Base-by-base conservation (phyloP, 345 rosid genomes). In the Linum usitatissimum region DNA sequence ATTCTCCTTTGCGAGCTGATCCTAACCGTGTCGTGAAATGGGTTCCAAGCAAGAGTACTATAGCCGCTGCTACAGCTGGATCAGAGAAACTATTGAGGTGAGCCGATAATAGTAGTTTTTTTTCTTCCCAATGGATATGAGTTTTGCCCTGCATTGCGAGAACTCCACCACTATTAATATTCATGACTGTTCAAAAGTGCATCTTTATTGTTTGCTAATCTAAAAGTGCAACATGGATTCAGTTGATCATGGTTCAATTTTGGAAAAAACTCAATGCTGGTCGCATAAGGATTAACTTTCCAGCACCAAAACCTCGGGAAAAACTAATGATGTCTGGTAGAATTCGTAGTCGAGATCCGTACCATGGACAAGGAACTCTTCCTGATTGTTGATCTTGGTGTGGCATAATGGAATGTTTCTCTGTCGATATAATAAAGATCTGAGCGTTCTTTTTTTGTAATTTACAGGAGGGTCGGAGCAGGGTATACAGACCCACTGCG, bases 1-100 rank as follows among this genome's bases (percentile, higher is more conserved):
- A 90, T 80, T 94, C 99, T 64, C 97, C 97, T 30, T 79, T 90
- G 93, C 78, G 96, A 67, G 76, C 88, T 76, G 86, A 86, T 78
- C 88, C 80, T 15, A 72, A 79, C 75, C 84, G 87, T 49, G 72
- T 78, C 1, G 85, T 94, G 74, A 77, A 82, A 80, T 88, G 81
- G 86, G 72, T 88, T 55, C 95, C 96, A 23, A 87, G 79, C 71
- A 73, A 61, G 59, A 69, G 66, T 40, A 72, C 86, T 58, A 87
- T 90, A 21, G 78, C 64, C 69, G 86, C 92, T 39, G 97, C 97
- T 39, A 86, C 89, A 81, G 60, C 76, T 60, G 97, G 87, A 63
- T 85, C 97, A 28, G 95, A 84, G 78, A 90, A 94, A 77, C 76
- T 87, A 72, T 66, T 90, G 78, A 70, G 95, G 99, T 90, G 51